phyloP scores from a whole-genome alignment of 441 rosid species.

The Macaranga tanarius region DNA sequence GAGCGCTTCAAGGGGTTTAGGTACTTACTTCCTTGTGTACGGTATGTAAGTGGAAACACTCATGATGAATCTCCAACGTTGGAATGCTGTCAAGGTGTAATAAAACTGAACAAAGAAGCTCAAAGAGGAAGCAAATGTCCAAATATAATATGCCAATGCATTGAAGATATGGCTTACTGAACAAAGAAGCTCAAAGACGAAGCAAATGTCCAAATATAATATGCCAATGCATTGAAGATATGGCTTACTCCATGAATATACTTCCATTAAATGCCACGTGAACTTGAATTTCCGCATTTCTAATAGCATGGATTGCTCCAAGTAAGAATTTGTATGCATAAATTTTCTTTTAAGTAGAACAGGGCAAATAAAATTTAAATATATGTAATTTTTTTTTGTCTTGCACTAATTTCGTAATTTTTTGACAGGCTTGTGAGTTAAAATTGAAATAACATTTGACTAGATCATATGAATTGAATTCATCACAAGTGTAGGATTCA shows the following conservation, averaged over 20 bases:
- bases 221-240: constrained; percentile 49
- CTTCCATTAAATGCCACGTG: constrained; percentile 11
- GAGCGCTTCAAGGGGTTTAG: background rate
- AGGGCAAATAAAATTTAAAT: too few species aligned
- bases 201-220: constrained; percentile 14
- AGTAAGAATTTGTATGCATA: background rate
- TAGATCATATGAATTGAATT: too few species aligned
- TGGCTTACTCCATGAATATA: constrained; percentile 33
- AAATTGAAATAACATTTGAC: too few species aligned
- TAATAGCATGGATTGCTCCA: constrained; percentile 8
- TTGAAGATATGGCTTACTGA: constrained; percentile 42
- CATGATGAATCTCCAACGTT: background rate
- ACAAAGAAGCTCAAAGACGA: too few species aligned
- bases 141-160: constrained; percentile 39
- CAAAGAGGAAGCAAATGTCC: too few species aligned
- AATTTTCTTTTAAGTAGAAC: too few species aligned
- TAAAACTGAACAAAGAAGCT: constrained; percentile 20
- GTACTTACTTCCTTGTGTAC: constrained; percentile 12
- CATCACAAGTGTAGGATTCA: too few species aligned
- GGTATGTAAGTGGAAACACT: background rate
- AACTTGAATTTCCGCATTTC: constrained; percentile 17
- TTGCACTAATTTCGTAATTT: too few species aligned
- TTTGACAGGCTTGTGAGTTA: too few species aligned
- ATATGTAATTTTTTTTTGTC: too few species aligned
- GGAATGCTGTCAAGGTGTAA: constrained; percentile 21